Percentiles rank a stretch among this genome's conserved stretches.
These are phyloP conservation scores for Fennellomyces sp. DNA, from an alignment of 371 early-diverging fungal species.

Conservation along the genomic window DNA sequence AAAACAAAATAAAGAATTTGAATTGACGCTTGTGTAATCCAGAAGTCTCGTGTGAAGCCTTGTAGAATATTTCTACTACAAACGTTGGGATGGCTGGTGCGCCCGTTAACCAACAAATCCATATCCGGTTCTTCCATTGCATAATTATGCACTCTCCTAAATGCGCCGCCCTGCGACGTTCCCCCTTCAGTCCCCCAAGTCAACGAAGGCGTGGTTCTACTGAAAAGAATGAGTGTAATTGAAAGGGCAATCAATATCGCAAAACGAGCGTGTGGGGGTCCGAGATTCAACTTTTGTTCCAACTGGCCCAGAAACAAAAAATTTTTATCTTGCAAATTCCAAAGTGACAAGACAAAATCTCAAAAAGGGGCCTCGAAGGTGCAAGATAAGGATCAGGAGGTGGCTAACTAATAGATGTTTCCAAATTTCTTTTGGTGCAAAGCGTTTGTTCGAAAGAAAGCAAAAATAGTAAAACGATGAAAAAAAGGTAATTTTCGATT, in stretches of 20 bases:
- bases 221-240: too few relatives aligned
- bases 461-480: background rate
- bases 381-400: background rate
- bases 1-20: background rate
- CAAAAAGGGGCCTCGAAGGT: too few relatives aligned
- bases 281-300: too few relatives aligned
- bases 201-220: background rate
- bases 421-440: background rate
- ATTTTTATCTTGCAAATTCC: too few relatives aligned
- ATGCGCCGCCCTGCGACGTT: background rate
- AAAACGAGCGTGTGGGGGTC: too few relatives aligned
- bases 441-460: too few relatives aligned
- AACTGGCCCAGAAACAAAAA: too few relatives aligned
- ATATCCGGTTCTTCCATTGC: slow-evolving; percentile 9
- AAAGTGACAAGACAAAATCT: background rate
- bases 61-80: too few relatives aligned
- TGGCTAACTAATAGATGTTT: background rate
- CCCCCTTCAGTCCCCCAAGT: background rate
- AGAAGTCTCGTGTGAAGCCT: background rate
- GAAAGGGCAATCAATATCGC: too few relatives aligned
- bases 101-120: background rate
- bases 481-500: background rate
- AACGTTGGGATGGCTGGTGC: background rate
- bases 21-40: background rate
- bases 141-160: slow-evolving; percentile 8